Evolutionary conservation across 805 yeast species (phyloP).

Genomic region (Nakazawaea pomicola): DNA sequence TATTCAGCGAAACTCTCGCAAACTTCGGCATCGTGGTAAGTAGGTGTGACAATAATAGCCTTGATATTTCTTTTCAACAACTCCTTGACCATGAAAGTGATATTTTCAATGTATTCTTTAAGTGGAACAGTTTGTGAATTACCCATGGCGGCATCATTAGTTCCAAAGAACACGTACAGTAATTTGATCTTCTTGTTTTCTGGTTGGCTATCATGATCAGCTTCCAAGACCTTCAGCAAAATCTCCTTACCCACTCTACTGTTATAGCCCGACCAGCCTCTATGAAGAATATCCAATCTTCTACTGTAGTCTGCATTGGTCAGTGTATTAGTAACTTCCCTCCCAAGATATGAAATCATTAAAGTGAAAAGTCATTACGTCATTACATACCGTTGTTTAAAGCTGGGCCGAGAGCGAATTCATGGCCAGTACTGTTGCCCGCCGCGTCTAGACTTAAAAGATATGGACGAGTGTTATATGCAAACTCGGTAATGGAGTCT

Average conservation of each 20-base stretch:
- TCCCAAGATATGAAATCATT: no score
- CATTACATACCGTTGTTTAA: slow-evolving; percentile 18
- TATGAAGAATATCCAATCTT: slow-evolving; percentile 57
- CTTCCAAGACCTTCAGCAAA: slow-evolving; percentile 41
- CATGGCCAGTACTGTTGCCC: slow-evolving; percentile 14
- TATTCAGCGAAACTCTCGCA: slow-evolving; percentile 35
- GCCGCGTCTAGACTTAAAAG: slow-evolving; percentile 14
- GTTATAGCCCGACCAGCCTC: slow-evolving; percentile 80
- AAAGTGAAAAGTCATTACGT: no score
- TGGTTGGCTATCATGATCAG: slow-evolving; percentile 34
- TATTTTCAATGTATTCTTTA: slow-evolving; percentile 44
- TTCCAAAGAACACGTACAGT: slow-evolving; percentile 68
- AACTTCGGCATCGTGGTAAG: slow-evolving; percentile 38
- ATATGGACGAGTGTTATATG: slow-evolving; percentile 31
- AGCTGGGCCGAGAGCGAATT: slow-evolving; percentile 36
- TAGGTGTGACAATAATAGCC: slow-evolving; percentile 62
- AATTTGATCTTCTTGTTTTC: slow-evolving; percentile 28
- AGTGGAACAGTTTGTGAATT: slow-evolving; percentile 52
- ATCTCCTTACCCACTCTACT: slow-evolving; percentile 52
- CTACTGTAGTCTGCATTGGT: slow-evolving; percentile 38
- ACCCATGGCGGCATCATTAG: slow-evolving; percentile 61
- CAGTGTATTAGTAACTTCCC: background rate
- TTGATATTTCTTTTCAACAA: slow-evolving; percentile 39
- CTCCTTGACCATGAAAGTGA: slow-evolving; percentile 34
- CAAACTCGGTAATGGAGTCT: slow-evolving; percentile 63